Conservation (phyloP, 2,329 filamentous ascomycete genomes). For the Aspergillus hiratsukae region DNA sequence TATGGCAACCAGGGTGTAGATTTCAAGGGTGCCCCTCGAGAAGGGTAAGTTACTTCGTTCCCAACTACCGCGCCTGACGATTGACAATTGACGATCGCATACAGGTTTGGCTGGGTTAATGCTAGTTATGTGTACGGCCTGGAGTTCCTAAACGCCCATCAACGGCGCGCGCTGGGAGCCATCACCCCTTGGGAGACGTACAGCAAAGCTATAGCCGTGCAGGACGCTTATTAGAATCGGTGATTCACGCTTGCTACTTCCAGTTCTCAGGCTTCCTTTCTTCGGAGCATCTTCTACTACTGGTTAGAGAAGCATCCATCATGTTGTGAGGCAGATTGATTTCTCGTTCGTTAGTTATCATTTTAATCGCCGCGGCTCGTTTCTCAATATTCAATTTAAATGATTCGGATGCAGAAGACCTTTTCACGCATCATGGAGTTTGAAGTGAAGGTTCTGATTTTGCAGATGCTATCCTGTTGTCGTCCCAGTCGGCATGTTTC, state of each 20-base stretch:
- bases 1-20: conserved; percentile 96
- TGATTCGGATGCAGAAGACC: neutral
- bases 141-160: conserved; percentile 81
- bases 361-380: neutral
- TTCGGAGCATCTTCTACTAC: neutral
- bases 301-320: neutral
- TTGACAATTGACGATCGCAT: conserved; percentile 1
- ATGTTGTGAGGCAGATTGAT: neutral
- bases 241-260: neutral
- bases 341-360: neutral
- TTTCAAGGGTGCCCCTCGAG: conserved; percentile 91
- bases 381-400: neutral
- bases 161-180: conserved; percentile 81
- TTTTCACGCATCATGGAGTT: neutral
- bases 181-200: conserved; percentile 84
- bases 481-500: neutral
- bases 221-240: conserved; percentile 18
- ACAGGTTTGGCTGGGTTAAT: conserved; percentile 96
- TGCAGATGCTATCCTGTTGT: neutral
- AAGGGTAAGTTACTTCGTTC: conserved; percentile 66
- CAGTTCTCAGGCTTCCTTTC: neutral
- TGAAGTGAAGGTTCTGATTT: neutral
- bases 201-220: conserved; percentile 56
- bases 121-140: conserved; percentile 94
- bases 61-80: conserved; percentile 5